Base-by-base conservation (phyloP, 768 basidiomycete species). In the Phanerochaete sordida region DNA sequence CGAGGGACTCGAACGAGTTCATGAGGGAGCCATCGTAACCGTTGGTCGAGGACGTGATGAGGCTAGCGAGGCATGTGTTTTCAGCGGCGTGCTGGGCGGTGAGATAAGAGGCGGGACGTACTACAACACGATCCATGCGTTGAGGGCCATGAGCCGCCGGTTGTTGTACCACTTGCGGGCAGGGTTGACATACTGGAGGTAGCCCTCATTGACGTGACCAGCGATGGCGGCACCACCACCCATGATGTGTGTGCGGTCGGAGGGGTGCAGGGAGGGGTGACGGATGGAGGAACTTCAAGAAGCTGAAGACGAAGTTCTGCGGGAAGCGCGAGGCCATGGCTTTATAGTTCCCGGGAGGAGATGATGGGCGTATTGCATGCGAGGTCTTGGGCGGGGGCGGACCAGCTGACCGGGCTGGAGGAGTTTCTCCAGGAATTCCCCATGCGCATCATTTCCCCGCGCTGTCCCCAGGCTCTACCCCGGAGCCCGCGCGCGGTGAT, bases 1-100 rank as follows among this genome's bases (percentile, higher is more conserved):
- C 57, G 60, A 91, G 76, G 48, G 82, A 81, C 72, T 92, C 90
- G 44, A 92, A 77, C 70, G 86, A 87, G 72, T 91, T 90, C 88
- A 90, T 88, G 83, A 90, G 84, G 70, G 83, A 85, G 61, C 87
- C 86, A 66, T 90, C 89, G 68, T 85, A 90, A 54, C 88, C 89
- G 69, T 84, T 88, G 50, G 85, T 88, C 15, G 86, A 87, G 26
- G 88, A 88, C 12, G 88, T 90, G 68, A 90, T 86, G 63, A 90
- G 82, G 51, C 86, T 87, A 56, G 28, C 61, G 28, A 28, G 15
- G n/a, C 33, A 35, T 35, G 33, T 23, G 35, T 61, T 51, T 49
- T n/a, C n/a, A n/a, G n/a, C n/a, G 44, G 19, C 56, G n/a, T 35
- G 35, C 37, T 37, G 44, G 33, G 23, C 24, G 43, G 30, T 57